Conservation (phyloP, 2,329 filamentous ascomycete genomes). For the Aspergillus candidus region DNA sequence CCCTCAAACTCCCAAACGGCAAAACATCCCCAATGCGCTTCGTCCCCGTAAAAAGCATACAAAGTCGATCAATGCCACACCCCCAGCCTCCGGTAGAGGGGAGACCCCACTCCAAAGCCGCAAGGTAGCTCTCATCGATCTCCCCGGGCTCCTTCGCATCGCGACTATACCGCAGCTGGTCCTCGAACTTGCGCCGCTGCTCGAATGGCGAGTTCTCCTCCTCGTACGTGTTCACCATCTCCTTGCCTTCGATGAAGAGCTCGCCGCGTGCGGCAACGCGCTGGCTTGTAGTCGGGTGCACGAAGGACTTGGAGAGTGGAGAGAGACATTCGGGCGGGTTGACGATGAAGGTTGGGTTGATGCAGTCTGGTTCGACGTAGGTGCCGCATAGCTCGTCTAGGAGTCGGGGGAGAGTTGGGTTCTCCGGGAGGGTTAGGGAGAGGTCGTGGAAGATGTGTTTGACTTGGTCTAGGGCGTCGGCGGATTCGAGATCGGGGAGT, state of each 20-base stretch:
- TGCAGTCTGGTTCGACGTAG: constrained; percentile 73
- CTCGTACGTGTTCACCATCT: constrained; percentile 95
- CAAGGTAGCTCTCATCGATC: constrained; percentile 74
- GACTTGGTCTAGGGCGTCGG: constrained; percentile 55
- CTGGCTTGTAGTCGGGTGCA: constrained; percentile 62
- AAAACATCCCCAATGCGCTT: constrained; percentile 79
- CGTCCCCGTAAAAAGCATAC: constrained; percentile 81
- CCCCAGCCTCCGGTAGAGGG: constrained; percentile 98
- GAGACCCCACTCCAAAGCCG: constrained; percentile 77
- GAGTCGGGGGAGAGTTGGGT: constrained; percentile 59
- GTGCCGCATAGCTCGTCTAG: constrained; percentile 72
- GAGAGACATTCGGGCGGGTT: constrained; percentile 88
- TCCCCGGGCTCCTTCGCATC: constrained; percentile 45
- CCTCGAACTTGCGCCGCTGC: constrained; percentile 75
- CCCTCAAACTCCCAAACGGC: constrained; percentile 75
- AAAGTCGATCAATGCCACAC: constrained; percentile 81
- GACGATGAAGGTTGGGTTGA: constrained; percentile 72
- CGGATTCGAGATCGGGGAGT: constrained; percentile 56
- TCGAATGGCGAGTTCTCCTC: constrained; percentile 91
- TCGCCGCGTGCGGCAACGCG: constrained; percentile 75
- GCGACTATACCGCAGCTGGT: constrained; percentile 46
- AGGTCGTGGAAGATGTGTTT: constrained; percentile 49
- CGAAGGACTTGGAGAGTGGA: constrained; percentile 81
- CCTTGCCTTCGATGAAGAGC: constrained; percentile 71
- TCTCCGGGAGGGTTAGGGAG: constrained; percentile 44